Conservation (phyloP, 331 rosid genomes). For the Phaseolus coccineus region DNA sequence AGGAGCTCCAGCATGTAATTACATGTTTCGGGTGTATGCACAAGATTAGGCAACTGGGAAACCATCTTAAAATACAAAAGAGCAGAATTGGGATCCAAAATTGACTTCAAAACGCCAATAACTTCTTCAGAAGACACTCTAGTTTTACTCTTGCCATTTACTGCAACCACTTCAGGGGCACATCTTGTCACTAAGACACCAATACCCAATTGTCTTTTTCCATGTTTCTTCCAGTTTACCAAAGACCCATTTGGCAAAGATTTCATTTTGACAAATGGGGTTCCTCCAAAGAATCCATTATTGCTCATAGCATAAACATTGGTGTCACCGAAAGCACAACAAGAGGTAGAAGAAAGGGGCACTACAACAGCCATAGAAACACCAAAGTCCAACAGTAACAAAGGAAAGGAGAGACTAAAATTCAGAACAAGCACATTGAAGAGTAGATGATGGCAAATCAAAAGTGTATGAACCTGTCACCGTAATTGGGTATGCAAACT, state of each 20-base stretch:
- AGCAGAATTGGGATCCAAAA: conserved; percentile 61
- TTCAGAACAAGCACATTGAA: conserved; percentile 28
- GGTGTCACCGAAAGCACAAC: conserved; percentile 48
- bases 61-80: conserved; percentile 74
- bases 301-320: conserved; percentile 47
- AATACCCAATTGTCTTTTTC: conserved; percentile 53
- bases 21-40: conserved; percentile 84
- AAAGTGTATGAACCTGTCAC: conserved; percentile 34
- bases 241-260: conserved; percentile 52
- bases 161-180: conserved; percentile 51
- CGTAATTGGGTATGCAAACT: not conserved
- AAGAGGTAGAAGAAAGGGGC: conserved; percentile 57
- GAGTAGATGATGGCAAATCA: conserved; percentile 17
- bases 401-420: conserved; percentile 25
- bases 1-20: conserved; percentile 89
- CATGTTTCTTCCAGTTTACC: conserved; percentile 54
- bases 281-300: conserved; percentile 49
- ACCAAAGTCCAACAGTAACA: not conserved
- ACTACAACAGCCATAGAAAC: conserved; percentile 64
- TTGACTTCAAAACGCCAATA: conserved; percentile 65
- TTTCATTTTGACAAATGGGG: conserved; percentile 54
- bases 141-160: conserved; percentile 48
- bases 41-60: conserved; percentile 63
- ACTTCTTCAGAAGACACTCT: conserved; percentile 74
- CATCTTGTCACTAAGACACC: conserved; percentile 52